These are phyloP conservation scores for sweet orange (Citrus sinensis) DNA, from an alignment of 345 rosid species.

Conservation along the genomic window DNA sequence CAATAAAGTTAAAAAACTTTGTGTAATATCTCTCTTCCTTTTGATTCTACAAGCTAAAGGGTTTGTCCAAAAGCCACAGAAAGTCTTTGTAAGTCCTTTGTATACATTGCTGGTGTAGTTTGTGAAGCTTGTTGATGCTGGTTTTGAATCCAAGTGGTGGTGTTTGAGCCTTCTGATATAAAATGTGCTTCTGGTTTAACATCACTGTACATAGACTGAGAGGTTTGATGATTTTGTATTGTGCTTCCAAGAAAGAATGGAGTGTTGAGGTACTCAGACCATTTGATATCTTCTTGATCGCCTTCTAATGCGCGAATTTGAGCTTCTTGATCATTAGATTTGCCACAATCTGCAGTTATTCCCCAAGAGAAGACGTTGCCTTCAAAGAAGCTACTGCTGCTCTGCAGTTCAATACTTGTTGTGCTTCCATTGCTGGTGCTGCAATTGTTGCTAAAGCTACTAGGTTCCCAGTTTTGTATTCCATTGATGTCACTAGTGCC, in stretches of 20 bases:
- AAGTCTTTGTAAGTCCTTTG: conserved; percentile 36
- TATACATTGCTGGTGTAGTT: conserved; percentile 29
- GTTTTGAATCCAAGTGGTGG: conserved; percentile 18
- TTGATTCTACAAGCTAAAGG: conserved; percentile 21
- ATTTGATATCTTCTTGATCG: conserved; percentile 35
- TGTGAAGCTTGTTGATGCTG: conserved; percentile 24
- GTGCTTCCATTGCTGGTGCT: conserved; percentile 34
- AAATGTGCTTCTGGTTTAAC: conserved; percentile 31
- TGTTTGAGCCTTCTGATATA: conserved; percentile 14
- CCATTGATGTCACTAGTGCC: conserved; percentile 21
- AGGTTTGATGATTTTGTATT: conserved; percentile 29
- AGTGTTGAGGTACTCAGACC: conserved; percentile 47
- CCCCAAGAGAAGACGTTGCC: conserved; percentile 39
- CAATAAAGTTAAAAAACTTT: neutral
- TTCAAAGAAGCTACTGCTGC: conserved; percentile 34
- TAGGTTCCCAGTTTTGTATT: conserved; percentile 31
- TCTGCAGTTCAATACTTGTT: conserved; percentile 40
- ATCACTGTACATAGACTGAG: conserved; percentile 29
- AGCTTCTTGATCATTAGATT: conserved; percentile 17
- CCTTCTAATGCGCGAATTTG: neutral
- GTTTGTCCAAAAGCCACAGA: conserved; percentile 41
- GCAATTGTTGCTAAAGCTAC: conserved; percentile 24
- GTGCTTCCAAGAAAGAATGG: conserved; percentile 34
- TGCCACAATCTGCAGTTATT: conserved; percentile 22
- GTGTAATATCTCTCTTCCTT: neutral